Conservation (phyloP, 1,139 yeast genomes). For the Yamadazyma dendronema region DNA sequence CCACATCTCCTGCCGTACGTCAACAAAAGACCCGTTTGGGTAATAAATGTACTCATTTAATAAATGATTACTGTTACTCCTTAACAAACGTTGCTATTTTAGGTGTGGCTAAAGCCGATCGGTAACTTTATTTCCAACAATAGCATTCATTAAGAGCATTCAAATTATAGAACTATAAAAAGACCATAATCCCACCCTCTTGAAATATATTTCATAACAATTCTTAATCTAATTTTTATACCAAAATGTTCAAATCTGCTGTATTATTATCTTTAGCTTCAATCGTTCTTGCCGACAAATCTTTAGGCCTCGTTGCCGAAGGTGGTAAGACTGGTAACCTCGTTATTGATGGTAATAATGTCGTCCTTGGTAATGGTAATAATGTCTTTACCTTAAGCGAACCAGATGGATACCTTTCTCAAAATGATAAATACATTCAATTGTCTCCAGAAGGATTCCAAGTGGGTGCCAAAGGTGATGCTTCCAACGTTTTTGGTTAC, state of each 20-base stretch:
- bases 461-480: constrained; percentile 14
- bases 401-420: constrained; percentile 28
- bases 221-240: too few relatives aligned
- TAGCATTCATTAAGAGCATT: too few relatives aligned
- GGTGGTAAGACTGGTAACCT: constrained; percentile 24
- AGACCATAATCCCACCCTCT: neutral
- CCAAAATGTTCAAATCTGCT: constrained; percentile 15
- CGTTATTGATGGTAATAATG: constrained; percentile 19
- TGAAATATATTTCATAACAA: too few relatives aligned
- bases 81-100: too few relatives aligned
- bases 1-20: too few relatives aligned
- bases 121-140: too few relatives aligned
- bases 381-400: constrained; percentile 24
- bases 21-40: neutral
- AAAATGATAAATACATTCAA: constrained; percentile 20
- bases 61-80: too few relatives aligned
- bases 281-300: constrained; percentile 28
- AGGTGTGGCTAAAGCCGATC: too few relatives aligned
- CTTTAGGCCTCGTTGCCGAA: constrained; percentile 24
- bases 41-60: neutral
- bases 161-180: neutral
- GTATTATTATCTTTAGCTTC: constrained; percentile 28
- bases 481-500: constrained; percentile 28
- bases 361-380: constrained; percentile 21
- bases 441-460: constrained; percentile 16